These are phyloP conservation scores for Cordyceps pruinosa DNA, from an alignment of 2,329 filamentous ascomycete genomes.

Conservation along the genomic window DNA sequence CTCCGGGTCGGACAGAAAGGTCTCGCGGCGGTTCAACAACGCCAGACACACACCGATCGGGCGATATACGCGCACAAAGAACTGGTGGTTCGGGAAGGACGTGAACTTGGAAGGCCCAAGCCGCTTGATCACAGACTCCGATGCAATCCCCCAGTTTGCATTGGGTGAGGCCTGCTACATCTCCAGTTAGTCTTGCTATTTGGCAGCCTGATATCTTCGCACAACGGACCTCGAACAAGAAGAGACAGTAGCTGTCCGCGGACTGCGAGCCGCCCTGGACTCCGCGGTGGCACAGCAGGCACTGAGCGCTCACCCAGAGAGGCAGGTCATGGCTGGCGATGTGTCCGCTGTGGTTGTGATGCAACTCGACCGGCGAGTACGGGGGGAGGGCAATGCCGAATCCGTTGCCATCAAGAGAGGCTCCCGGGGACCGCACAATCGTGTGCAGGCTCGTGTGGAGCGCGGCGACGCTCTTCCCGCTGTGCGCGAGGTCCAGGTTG, in stretches of 20 bases:
- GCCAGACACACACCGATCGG: slow-evolving; percentile 44
- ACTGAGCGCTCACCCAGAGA: slow-evolving; percentile 37
- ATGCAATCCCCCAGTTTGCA: slow-evolving; percentile 31
- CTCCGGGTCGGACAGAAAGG: slow-evolving; percentile 43
- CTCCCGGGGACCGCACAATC: slow-evolving; percentile 24
- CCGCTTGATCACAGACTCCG: slow-evolving; percentile 31
- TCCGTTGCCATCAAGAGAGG: slow-evolving; percentile 17
- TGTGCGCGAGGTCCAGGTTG: slow-evolving; percentile 33
- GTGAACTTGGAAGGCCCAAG: slow-evolving; percentile 41
- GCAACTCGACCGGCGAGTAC: slow-evolving; percentile 33
- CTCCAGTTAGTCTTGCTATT: slow-evolving; percentile 2
- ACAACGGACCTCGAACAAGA: slow-evolving; percentile 45
- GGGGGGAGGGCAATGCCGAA: slow-evolving; percentile 33
- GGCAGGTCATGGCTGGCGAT: slow-evolving; percentile 23
- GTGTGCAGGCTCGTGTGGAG: slow-evolving; percentile 36
- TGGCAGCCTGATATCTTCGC: not conserved
- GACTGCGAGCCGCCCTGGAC: slow-evolving; percentile 23
- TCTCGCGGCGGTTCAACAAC: slow-evolving; percentile 42
- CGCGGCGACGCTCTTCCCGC: slow-evolving; percentile 34
- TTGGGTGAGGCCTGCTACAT: slow-evolving; percentile 39
- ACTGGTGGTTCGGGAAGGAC: slow-evolving; percentile 50
- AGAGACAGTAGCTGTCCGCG: slow-evolving; percentile 40
- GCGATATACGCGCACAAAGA: slow-evolving; percentile 49
- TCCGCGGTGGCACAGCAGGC: slow-evolving; percentile 35
- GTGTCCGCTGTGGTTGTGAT: slow-evolving; percentile 21